Base-by-base conservation (phyloP, 441 rosid genomes). In the Eutrema salsugineum region DNA sequence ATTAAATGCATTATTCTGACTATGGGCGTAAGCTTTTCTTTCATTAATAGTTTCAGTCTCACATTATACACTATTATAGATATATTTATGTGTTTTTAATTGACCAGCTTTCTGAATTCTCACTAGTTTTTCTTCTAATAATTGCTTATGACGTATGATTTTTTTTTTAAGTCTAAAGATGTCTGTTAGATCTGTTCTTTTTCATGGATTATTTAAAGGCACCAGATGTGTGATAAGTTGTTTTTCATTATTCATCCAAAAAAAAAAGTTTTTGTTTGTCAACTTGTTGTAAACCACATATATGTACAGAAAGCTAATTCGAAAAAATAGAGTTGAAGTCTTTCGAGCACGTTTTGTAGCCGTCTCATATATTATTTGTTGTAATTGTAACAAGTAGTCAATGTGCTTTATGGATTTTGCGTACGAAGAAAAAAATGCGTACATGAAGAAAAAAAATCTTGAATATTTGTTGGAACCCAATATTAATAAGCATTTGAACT, bases 1-100 rank as follows among this genome's bases (percentile, higher is more conserved):
- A 53, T 61, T 68, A 44, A 75, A 68, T 67, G 69, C 35, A 20
- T 6, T 51, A 49, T 48, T n/a, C 40, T 49, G 67, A 66, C 47
- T 0, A 49, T 59, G 12, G 39, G 49, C n/a, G 22, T 66, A 56
- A 43, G 11, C 67, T 73, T 22, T 64, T 46, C 2, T 44, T 58
- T 2, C 33, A 35, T 47, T 27, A 44, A 44, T 32, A 54, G 17
- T 28, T 30, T 11, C 16, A 17, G 16, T 30, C 50, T 65, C 60
- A 53, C 48, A 72, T 24, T 53, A 40, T 44, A n/a, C n/a, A n/a
- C n/a, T n/a, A n/a, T n/a, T n/a, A n/a, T n/a, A 14, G 14, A 54
- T 30, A 30, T 14, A 9, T 32, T 0, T 59, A 4, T 40, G n/a
- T 17, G n/a, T 12, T 17, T 49, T 16, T 46, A 27, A 28, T 65